Evolutionary conservation across 345 rosid species (phyloP).

Genomic region (Eucalyptus erythrocorys): DNA sequence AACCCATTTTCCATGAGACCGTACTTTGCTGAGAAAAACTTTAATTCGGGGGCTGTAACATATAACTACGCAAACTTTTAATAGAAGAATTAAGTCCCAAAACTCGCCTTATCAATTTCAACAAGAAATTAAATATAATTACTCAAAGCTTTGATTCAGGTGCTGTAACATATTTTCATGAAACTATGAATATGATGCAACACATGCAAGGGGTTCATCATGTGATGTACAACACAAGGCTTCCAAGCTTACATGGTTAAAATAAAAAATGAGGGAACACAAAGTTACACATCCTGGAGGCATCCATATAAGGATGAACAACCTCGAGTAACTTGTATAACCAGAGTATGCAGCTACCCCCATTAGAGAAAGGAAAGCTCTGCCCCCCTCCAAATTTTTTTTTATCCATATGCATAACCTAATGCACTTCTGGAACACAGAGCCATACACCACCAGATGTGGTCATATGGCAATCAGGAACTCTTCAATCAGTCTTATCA

Average conservation of each 20-base stretch:
- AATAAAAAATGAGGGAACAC: neutral
- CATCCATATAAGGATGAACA: neutral
- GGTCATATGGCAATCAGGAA: neutral
- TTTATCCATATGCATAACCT: neutral
- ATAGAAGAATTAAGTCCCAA: neutral
- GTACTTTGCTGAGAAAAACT: neutral
- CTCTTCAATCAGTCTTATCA: neutral
- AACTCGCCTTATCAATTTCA: neutral
- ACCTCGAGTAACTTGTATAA: neutral
- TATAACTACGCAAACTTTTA: neutral
- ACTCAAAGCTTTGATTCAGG: neutral
- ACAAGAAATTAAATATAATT: neutral
- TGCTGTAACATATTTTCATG: neutral
- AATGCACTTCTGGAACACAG: neutral
- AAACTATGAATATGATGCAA: neutral
- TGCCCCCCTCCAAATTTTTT: neutral
- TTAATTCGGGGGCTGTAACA: neutral
- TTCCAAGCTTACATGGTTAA: neutral
- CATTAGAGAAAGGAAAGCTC: neutral
- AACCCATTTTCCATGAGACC: neutral
- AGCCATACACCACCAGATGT: neutral
- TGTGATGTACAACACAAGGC: neutral
- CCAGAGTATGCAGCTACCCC: neutral
- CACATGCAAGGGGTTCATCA: neutral
- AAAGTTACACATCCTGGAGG: neutral